These are phyloP conservation scores for Termitomyces sp. DNA, from an alignment of 768 basidiomycete species.

Conservation along the genomic window DNA sequence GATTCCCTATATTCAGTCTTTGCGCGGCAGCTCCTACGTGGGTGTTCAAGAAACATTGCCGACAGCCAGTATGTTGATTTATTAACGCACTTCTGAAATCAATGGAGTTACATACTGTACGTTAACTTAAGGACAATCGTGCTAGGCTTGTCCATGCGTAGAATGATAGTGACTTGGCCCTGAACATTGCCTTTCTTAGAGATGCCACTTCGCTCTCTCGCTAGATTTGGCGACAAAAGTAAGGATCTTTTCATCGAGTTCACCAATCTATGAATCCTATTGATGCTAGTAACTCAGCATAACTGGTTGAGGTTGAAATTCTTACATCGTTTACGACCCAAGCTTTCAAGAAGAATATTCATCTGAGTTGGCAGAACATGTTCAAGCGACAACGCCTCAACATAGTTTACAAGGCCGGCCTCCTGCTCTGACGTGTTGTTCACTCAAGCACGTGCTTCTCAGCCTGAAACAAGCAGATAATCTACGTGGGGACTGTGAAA, in stretches of 20 bases:
- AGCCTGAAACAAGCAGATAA: slow-evolving; percentile 29
- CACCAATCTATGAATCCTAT: slow-evolving; percentile 18
- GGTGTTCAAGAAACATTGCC: slow-evolving; percentile 44
- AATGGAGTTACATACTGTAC: slow-evolving; percentile 35
- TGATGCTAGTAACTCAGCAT: neutral
- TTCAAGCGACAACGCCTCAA: slow-evolving; percentile 36
- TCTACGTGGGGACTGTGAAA: slow-evolving; percentile 20
- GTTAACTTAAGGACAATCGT: slow-evolving; percentile 41
- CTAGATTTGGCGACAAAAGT: slow-evolving; percentile 32
- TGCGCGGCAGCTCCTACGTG: slow-evolving; percentile 55
- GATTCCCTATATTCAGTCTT: slow-evolving; percentile 38
- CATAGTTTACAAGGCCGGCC: slow-evolving; percentile 34
- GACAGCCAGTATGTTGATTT: slow-evolving; percentile 34
- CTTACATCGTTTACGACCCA: slow-evolving; percentile 28
- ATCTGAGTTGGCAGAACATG: slow-evolving; percentile 33
- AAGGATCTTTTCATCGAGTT: slow-evolving; percentile 35
- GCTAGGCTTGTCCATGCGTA: slow-evolving; percentile 31
- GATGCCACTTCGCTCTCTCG: slow-evolving; percentile 24
- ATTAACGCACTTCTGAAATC: neutral
- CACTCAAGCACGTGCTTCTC: slow-evolving; percentile 29
- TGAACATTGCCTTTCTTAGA: slow-evolving; percentile 27
- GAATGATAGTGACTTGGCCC: slow-evolving; percentile 35
- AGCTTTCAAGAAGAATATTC: slow-evolving; percentile 33
- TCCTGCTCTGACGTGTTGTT: slow-evolving; percentile 36
- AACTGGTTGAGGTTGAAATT: neutral